A percentile compares a stretch with the other conserved stretches of the same genome.
Evolutionary conservation across 768 basidiomycete species (phyloP).

Genomic region (Pisolithus microcarpus): DNA sequence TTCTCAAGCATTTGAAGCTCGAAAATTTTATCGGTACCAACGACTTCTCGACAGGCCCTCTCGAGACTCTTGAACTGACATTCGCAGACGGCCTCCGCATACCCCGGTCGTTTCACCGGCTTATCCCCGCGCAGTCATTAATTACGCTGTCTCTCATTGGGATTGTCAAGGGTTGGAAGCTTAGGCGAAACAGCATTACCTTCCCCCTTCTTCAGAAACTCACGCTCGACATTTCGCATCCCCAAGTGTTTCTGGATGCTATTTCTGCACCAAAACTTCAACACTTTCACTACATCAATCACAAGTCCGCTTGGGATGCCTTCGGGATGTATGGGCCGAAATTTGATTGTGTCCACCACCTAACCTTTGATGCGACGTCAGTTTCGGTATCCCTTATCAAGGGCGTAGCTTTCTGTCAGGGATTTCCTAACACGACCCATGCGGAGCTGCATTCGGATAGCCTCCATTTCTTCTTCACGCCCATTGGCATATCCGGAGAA

Average conservation of each 20-base stretch:
- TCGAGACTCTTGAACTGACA: neutral
- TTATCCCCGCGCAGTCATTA: neutral
- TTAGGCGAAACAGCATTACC: neutral
- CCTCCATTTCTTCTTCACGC: too few species aligned
- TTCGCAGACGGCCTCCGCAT: neutral
- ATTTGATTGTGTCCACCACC: neutral
- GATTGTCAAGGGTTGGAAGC: neutral
- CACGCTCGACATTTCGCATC: neutral
- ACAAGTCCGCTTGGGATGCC: neutral
- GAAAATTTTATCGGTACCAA: neutral
- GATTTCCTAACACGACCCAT: neutral
- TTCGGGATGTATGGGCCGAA: neutral
- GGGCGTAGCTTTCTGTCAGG: neutral
- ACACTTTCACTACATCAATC: neutral
- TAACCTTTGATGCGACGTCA: neutral
- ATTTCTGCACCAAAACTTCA: neutral
- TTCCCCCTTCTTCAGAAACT: neutral
- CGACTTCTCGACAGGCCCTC: neutral
- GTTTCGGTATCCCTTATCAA: neutral
- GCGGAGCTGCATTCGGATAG: neutral
- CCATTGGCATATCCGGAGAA: too few species aligned
- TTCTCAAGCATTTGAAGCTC: neutral
- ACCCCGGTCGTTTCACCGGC: neutral
- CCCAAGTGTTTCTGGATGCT: neutral
- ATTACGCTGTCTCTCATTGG: neutral